Evolutionary conservation across 176 grass and related monocot species (phyloP), one percentile per base, ranked within the genome.

Genomic region (Ananas comosus): DNA sequence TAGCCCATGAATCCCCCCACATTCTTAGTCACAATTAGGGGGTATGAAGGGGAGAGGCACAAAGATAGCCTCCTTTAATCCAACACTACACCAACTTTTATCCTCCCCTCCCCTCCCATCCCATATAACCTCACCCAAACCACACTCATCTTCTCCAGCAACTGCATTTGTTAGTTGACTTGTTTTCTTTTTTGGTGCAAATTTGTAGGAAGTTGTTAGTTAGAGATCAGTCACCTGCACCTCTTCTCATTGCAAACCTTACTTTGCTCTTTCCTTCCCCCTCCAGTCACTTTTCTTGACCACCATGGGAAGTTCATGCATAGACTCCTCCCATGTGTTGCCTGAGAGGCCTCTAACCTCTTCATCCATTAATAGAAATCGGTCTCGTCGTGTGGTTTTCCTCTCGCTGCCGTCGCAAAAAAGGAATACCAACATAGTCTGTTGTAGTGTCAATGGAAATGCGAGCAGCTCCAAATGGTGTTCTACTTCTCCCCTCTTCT

Each of bases 231-330:
- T 64, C 27, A 72, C 76, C 86, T 80, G 84, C 64, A 73, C 76
- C 21, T 63, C 56, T 19, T 25, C 65, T 47, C 61, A 28, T 53
- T 69, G 70, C 70, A 72, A 25, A 56, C 49, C 48, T 69, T 64
- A 52, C 70, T 51, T 69, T 65, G 76, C 24, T 47, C 33, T 49
- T 27, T 12, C 50, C 9, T 82, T 81, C 70, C 76, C 73, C 48
- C 66, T 79, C 82, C 80, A 66, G 42, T 57, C 70, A 11, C 68
- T 48, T n/a, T 67, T 80, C 48, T 59, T 27, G 25, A 68, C 66
- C 51, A 68, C 72, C 80, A 90, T 96, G 91, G 87, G 82, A 80
- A 90, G 91, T 61, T 87, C 91, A 19, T 90, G 81, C 76, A 49
- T 96, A 25, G 83, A 90, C 71, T 81, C 82, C 49, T 87, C 84